Base-by-base conservation (phyloP, 1,284 basidiomycete genomes). In the Ganoderma multipileum region DNA sequence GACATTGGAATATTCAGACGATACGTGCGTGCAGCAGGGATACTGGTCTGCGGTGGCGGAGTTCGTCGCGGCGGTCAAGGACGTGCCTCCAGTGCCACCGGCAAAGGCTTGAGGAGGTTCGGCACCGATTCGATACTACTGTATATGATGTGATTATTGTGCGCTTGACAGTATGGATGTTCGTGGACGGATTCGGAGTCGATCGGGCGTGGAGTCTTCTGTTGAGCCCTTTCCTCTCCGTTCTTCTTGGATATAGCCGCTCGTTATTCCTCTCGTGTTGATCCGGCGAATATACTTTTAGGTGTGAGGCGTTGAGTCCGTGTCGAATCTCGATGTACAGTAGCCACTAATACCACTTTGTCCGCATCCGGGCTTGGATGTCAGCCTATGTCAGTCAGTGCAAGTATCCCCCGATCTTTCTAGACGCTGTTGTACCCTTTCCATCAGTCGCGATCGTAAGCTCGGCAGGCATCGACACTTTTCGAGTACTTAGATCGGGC, bases 11-110 rank as follows among this genome's bases (percentile, higher is more conserved):
- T 61, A n/a, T 36, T 20, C 65, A 81, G 80, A 81, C 63, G 80
- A 81, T 71, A 81, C 80, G 9, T 81, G 80, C 64, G 73, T 81
- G 7, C 80, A 81, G 67, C 73, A 71, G 3, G 79, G 79, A 1
- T 81, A 81, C 65, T 81, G 80, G 80, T 67, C 74, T 16, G 72
- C 76, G 2, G 70, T 81, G 11, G 68, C 72, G 1, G 75, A 78
- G 36, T 81, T 81, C 65, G 65, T 81, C 20, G 68, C 66, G 18
- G 7, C 28, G 28, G 61, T 70, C 33, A 36, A 62, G 63, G 28
- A 52, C 7, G 26, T 41, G 14, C 52, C 65, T 23, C 54, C 59
- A 12, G 16, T 60, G 44, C 44, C 44, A 3, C 44, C 44, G n/a
- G 11, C 63, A 26, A 55, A 55, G 52, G 63, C 36, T 18, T 64